A percentile compares a stretch with the other conserved stretches of the same genome.
Conservation (phyloP, 139 green algal genomes). For the Chlamydomonas incerta region DNA sequence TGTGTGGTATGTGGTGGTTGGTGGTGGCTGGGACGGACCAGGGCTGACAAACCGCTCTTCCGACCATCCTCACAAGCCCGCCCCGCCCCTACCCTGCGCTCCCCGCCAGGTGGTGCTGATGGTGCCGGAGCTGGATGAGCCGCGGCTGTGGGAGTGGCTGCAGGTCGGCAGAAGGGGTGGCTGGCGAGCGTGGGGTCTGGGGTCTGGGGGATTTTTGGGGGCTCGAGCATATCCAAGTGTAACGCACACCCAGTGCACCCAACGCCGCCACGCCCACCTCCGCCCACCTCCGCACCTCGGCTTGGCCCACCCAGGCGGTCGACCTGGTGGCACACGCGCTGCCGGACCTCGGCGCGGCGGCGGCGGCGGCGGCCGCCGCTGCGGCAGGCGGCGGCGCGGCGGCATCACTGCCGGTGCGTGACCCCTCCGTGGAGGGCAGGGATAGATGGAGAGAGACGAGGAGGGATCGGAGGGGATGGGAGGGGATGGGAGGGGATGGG, state of each 20-base stretch:
- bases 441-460: too few species aligned
- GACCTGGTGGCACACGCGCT: conserved; percentile 21
- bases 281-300: background rate
- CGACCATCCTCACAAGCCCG: too few species aligned
- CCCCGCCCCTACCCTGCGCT: too few species aligned
- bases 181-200: too few species aligned
- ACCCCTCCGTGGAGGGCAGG: too few species aligned
- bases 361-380: background rate
- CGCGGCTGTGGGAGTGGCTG: conserved; percentile 33
- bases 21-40: too few species aligned
- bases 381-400: background rate
- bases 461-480: too few species aligned
- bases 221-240: background rate
- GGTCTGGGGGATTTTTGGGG: too few species aligned
- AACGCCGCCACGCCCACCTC: background rate
- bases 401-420: too few species aligned
- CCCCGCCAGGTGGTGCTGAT: conserved; percentile 30
- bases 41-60: too few species aligned
- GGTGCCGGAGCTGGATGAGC: conserved; percentile 26
- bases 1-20: too few species aligned
- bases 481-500: too few species aligned
- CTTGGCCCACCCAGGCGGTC: background rate
- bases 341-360: conserved; percentile 1
- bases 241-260: background rate
- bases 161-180: background rate